Evolutionary conservation across 2,329 filamentous ascomycete genomes (phyloP).

Genomic region (Rutstroemia sp.): DNA sequence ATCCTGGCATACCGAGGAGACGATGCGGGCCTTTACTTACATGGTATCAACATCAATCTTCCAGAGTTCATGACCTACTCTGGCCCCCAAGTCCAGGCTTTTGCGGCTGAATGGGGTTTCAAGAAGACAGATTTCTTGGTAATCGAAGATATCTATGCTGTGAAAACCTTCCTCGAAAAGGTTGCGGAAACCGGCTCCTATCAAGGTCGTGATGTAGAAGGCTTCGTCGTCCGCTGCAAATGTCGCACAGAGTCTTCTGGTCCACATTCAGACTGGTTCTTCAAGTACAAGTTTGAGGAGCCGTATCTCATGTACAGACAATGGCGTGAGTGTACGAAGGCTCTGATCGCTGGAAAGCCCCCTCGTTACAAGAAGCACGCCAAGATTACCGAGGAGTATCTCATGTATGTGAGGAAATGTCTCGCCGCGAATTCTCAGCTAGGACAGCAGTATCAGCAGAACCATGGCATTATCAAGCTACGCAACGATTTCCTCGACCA

Average conservation of each 20-base stretch:
- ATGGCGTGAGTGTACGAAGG: constrained; percentile 95
- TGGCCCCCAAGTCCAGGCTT: constrained; percentile 73
- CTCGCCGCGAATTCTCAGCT: constrained; percentile 62
- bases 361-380: constrained; percentile 81
- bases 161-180: constrained; percentile 74
- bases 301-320: constrained; percentile 98
- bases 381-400: constrained; percentile 85
- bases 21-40: constrained; percentile 83
- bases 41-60: constrained; percentile 94
- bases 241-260: constrained; percentile 40
- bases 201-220: constrained; percentile 87
- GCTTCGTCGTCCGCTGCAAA: constrained; percentile 91
- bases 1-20: constrained; percentile 82
- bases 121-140: constrained; percentile 75
- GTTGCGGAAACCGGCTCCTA: constrained; percentile 85
- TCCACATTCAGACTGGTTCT: constrained; percentile 90
- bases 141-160: constrained; percentile 65
- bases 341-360: constrained; percentile 66
- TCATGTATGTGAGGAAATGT: constrained; percentile 69
- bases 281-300: constrained; percentile 99
- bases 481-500: constrained; percentile 80
- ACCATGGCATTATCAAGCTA: constrained; percentile 91
- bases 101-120: constrained; percentile 91
- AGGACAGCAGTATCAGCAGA: constrained; percentile 66
- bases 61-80: constrained; percentile 86